These are phyloP conservation scores for Fusarium veterinarium DNA, from an alignment of 2,329 filamentous ascomycete genomes.

Conservation along the genomic window DNA sequence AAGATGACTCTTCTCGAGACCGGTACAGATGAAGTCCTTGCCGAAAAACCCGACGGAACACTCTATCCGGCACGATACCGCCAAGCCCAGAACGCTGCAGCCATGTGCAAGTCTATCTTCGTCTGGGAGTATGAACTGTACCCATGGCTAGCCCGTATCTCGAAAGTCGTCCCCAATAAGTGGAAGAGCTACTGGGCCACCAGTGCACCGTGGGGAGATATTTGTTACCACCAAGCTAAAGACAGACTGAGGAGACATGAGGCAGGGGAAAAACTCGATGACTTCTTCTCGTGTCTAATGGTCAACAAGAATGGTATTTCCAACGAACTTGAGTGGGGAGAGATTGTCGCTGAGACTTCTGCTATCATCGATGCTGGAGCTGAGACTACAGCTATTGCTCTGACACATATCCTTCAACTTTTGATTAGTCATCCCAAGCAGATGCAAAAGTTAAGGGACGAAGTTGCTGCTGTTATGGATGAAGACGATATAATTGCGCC, in stretches of 20 bases:
- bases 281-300: constrained; percentile 69
- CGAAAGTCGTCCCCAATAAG: constrained; percentile 59
- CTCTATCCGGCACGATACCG: constrained; percentile 59
- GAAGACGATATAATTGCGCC: constrained; percentile 56
- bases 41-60: constrained; percentile 57
- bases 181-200: constrained; percentile 30
- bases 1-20: constrained; percentile 63
- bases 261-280: constrained; percentile 65
- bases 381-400: constrained; percentile 61
- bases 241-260: constrained; percentile 26
- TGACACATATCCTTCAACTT: constrained; percentile 64
- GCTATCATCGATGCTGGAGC: constrained; percentile 66
- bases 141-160: constrained; percentile 57
- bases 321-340: constrained; percentile 62
- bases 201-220: constrained; percentile 55
- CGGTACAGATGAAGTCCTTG: constrained; percentile 58
- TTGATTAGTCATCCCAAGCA: constrained; percentile 59
- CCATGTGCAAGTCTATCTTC: constrained; percentile 60
- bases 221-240: constrained; percentile 54
- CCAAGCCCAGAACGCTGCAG: constrained; percentile 61
- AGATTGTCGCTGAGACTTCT: constrained; percentile 66
- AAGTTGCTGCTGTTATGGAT: constrained; percentile 58
- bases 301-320: constrained; percentile 55
- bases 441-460: constrained; percentile 55
- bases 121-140: constrained; percentile 65